phyloP scores from a whole-genome alignment of 345 rosid genomes.

The Erysimum cheiranthoides region DNA sequence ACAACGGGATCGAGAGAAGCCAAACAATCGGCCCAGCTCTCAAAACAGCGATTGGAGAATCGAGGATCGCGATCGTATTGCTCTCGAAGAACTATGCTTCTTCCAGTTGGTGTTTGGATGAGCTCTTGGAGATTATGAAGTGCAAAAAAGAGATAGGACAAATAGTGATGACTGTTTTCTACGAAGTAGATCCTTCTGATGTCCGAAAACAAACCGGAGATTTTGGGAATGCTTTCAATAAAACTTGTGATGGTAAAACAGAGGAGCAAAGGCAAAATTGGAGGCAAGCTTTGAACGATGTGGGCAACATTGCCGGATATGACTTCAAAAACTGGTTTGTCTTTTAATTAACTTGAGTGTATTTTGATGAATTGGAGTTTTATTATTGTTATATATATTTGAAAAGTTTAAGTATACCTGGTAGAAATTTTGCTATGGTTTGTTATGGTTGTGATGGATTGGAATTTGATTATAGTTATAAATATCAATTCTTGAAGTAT shows the following conservation, averaged over 20 bases:
- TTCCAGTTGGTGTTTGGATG: slow-evolving; percentile 6
- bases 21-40: background rate
- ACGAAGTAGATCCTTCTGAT: background rate
- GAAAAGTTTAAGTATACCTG: background rate
- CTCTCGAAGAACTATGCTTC: slow-evolving; percentile 22
- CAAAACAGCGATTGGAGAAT: background rate
- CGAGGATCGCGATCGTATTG: background rate
- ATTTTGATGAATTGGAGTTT: background rate
- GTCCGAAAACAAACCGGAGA: background rate
- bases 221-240: background rate
- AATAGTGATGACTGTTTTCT: background rate
- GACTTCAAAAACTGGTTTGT: slow-evolving; percentile 2
- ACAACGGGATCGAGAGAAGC: background rate
- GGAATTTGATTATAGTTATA: background rate
- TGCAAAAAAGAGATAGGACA: background rate
- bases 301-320: background rate
- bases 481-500: too few relatives aligned
- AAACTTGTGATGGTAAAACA: background rate
- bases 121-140: slow-evolving; percentile 6
- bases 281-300: background rate
- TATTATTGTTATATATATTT: too few relatives aligned
- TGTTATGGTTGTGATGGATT: background rate
- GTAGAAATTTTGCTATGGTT: background rate
- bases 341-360: background rate
- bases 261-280: background rate